Evolutionary conservation across 2,329 filamentous ascomycete species (phyloP).

Genomic region (Truncatella angustata): DNA sequence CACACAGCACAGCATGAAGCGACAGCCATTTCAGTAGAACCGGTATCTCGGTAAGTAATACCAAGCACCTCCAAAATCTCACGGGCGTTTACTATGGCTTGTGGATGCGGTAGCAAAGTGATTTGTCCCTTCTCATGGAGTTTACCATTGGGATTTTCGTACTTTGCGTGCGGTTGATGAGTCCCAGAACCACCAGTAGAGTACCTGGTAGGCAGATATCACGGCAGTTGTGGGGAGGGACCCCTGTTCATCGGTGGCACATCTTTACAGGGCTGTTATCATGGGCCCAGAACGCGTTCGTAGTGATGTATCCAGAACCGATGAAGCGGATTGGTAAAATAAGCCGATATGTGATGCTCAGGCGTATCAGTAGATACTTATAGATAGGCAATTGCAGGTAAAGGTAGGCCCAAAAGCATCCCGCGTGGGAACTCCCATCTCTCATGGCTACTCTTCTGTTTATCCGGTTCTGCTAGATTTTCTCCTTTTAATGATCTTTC

Average conservation of each 20-base stretch:
- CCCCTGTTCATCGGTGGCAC: background rate
- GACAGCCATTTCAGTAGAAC: too few relatives aligned
- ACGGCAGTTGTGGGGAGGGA: conserved; percentile 1
- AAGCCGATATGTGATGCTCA: background rate
- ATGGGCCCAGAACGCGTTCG: background rate
- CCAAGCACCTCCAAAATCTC: too few relatives aligned
- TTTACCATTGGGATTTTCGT: too few relatives aligned
- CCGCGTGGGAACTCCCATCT: background rate
- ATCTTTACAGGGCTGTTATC: background rate
- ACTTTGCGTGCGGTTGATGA: too few relatives aligned
- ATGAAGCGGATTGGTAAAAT: background rate
- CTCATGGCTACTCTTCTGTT: background rate
- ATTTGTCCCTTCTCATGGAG: too few relatives aligned
- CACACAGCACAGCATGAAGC: too few relatives aligned
- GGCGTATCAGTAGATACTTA: too few relatives aligned
- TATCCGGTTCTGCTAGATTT: background rate
- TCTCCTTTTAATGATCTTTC: background rate
- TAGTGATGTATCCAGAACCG: background rate
- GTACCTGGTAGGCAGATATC: background rate
- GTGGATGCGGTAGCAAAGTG: background rate
- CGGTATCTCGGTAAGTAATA: too few relatives aligned
- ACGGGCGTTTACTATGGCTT: too few relatives aligned
- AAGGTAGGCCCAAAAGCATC: background rate
- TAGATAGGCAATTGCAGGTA: too few relatives aligned
- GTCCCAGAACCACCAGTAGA: too few relatives aligned